These are phyloP conservation scores for Cutaneotrichosporon dermatis DNA, from an alignment of 1,284 basidiomycete genomes.

Conservation along the genomic window DNA sequence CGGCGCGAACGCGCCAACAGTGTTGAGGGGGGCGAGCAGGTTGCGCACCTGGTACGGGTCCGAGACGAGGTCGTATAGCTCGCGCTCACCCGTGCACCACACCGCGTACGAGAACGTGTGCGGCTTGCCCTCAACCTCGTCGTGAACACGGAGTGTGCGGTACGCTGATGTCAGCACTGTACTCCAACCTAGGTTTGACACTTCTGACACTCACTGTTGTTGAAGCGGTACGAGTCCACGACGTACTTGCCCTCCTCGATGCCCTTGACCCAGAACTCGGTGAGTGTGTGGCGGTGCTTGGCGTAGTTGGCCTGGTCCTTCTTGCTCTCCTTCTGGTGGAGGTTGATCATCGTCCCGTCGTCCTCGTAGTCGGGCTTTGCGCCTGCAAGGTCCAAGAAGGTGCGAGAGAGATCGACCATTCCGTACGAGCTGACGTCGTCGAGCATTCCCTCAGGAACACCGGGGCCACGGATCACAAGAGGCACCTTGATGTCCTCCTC, in stretches of 20 bases:
- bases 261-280: slow-evolving; percentile 38
- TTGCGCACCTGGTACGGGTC: slow-evolving; percentile 40
- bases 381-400: slow-evolving; percentile 37
- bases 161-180: slow-evolving; percentile 21
- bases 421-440: slow-evolving; percentile 26
- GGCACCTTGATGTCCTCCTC: slow-evolving; percentile 42
- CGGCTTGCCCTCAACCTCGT: slow-evolving; percentile 13
- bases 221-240: slow-evolving; percentile 6
- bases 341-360: slow-evolving; percentile 33
- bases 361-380: slow-evolving; percentile 31
- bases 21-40: slow-evolving; percentile 12
- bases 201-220: slow-evolving; percentile 23
- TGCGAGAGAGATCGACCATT: slow-evolving; percentile 37
- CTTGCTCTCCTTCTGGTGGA: slow-evolving; percentile 11
- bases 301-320: not conserved
- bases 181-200: not conserved
- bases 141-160: slow-evolving; percentile 33
- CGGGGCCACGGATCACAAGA: slow-evolving; percentile 34
- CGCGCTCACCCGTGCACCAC: slow-evolving; percentile 44
- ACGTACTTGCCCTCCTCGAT: slow-evolving; percentile 34
- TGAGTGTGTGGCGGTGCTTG: slow-evolving; percentile 21
- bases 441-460: slow-evolving; percentile 18
- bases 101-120: slow-evolving; percentile 32
- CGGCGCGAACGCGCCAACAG: not conserved
- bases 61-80: slow-evolving; percentile 35